Percentiles rank a stretch among this genome's conserved stretches.
Evolutionary conservation across 305 asterid genomes (phyloP).

Genomic region (Caryopteris hybrid): DNA sequence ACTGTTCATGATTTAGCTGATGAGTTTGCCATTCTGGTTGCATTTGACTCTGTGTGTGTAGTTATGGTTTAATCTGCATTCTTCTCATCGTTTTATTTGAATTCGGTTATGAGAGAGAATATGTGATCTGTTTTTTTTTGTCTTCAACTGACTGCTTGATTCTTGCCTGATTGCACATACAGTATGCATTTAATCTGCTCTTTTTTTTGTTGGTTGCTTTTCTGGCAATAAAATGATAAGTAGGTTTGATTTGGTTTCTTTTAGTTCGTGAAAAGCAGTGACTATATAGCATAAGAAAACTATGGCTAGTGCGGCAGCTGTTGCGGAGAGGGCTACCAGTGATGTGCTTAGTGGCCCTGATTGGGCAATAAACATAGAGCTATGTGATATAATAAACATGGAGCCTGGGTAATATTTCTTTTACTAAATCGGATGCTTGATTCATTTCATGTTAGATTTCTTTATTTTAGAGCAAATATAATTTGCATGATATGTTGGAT

Average conservation of each 20-base stretch:
- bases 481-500: neutral
- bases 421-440: neutral
- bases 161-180: neutral
- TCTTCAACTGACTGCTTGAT: neutral
- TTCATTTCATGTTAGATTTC: neutral
- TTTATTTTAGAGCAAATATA: neutral
- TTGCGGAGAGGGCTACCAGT: conserved; percentile 89
- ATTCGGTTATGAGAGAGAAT: neutral
- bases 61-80: neutral
- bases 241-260: conserved; percentile 5
- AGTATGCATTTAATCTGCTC: neutral
- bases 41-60: neutral
- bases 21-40: neutral
- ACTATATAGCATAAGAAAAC: conserved; percentile 5
- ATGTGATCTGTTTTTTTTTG: neutral
- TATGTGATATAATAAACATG: conserved; percentile 69
- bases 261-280: conserved; percentile 17
- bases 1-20: neutral
- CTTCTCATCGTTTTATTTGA: neutral
- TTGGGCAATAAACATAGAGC: conserved; percentile 86
- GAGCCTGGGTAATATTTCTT: conserved; percentile 55
- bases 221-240: conserved; percentile 1
- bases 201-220: neutral
- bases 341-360: conserved; percentile 83
- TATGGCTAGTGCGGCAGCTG: conserved; percentile 73